Evolutionary conservation across 805 yeast species (phyloP), one percentile per base, ranked within the genome.

Genomic region (Yarrowia porcina): DNA sequence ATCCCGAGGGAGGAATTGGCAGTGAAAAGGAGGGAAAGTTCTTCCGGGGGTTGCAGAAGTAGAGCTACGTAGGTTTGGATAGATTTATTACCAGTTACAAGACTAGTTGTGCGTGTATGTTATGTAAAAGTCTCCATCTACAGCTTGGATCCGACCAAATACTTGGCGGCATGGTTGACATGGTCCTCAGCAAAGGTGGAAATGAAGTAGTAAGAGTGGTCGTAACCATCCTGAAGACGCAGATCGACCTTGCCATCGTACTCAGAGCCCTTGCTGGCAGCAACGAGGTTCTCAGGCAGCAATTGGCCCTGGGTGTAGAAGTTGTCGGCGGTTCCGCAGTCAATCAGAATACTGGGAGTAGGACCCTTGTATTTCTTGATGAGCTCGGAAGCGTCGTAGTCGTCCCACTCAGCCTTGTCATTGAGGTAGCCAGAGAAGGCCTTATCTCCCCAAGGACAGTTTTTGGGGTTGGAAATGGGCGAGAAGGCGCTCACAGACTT

Each of bases 191-290:
- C 87, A 74, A 91, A 92, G 0, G 89, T 75, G 60, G 92, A 81
- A 63, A 93, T 81, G 73, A 91, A 93, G 75, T 82, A 94, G 78
- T 92, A 93, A 54, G 92, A 87, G 72, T 93, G 99, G 71, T 94
- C 97, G 71, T 85, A 93, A 4, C 92, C 97, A 1, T 88, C 91
- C 18, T 83, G 96, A 35, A 83, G 69, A 28, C 83, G 76, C 54
- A 88, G 73, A 30, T 82, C 77, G 64, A 93, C 80, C 63, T 82
- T 79, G 4, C 84, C 88, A 64, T 81, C 82, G 74, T 87, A 86
- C 7, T 75, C 73, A 30, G 80, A 82, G 67, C 83, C 78, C 6
- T 86, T 80, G 2, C 83, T 82, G 9, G 88, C 87, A 54, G 79
- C 82, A 9, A 81, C 80, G 12, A 94, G 79, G 67, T 83, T 82